Evolutionary conservation across 139 green algal genomes (phyloP), one percentile per base, ranked within the genome.

Genomic region (Chlamydomonas applanata): DNA sequence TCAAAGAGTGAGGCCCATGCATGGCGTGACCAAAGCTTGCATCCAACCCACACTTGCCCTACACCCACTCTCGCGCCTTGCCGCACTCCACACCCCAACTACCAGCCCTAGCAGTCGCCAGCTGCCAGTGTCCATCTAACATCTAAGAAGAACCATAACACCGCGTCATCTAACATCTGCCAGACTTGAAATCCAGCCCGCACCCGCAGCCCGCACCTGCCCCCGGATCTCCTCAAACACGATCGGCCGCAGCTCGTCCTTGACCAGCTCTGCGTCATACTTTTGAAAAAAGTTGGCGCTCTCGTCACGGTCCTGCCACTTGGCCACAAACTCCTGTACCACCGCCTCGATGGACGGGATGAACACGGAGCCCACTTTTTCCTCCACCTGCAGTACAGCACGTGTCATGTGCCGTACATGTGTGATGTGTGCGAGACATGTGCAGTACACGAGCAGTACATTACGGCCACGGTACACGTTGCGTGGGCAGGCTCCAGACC

Each of bases 141-240:
- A n/a, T n/a, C n/a, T n/a, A n/a, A n/a, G n/a, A n/a, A n/a, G n/a
- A n/a, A n/a, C n/a, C n/a, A n/a, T n/a, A n/a, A n/a, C n/a, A n/a
- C n/a, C n/a, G n/a, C n/a, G n/a, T n/a, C n/a, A n/a, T n/a, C n/a
- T n/a, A n/a, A n/a, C n/a, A n/a, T n/a, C n/a, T n/a, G n/a, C n/a
- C n/a, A n/a, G n/a, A n/a, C n/a, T n/a, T n/a, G n/a, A n/a, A n/a
- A n/a, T n/a, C 40, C 40, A 19, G 40, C 11, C 40, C 40, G 40
- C 7, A 49, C 40, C 7, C 11, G 40, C 40, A 49, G 17, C 13
- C 0, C 53, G 34, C 75, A 89, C 86, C 83, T 91, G 81, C 57
- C 75, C 57, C 22, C 94, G 83, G 49, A 98, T 82, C 79, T 97
- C 88, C 81, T 98, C 94, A 80, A 95, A 94, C 44, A 98, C 93